phyloP scores from a whole-genome alignment of 768 basidiomycete genomes.

The Lactifluus echinatus region DNA sequence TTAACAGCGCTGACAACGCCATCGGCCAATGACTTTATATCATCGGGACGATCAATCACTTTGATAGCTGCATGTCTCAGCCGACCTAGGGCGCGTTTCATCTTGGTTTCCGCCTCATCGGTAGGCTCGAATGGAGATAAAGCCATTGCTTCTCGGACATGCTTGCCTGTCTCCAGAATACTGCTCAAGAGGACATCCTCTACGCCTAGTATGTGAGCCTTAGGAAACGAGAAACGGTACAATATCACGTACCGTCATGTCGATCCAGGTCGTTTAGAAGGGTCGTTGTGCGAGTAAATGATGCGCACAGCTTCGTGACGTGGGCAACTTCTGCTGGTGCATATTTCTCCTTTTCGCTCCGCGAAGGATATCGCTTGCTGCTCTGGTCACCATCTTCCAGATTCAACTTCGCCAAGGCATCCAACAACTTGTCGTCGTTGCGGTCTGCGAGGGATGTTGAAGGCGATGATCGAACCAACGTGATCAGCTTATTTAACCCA shows the following conservation, averaged over 20 bases:
- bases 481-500: conserved; percentile 8
- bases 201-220: neutral
- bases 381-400: neutral
- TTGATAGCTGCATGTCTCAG: conserved; percentile 44
- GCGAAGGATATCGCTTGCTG: neutral
- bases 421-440: conserved; percentile 9
- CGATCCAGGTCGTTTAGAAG: conserved; percentile 4
- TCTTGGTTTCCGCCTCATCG: conserved; percentile 41
- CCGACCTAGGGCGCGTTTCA: conserved; percentile 53
- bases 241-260: conserved; percentile 6
- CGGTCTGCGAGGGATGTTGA: neutral
- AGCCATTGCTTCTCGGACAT: neutral
- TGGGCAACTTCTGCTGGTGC: conserved; percentile 1
- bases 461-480: conserved; percentile 6
- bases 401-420: conserved; percentile 9
- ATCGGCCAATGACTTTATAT: neutral
- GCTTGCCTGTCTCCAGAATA: conserved; percentile 9
- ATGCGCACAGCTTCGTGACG: conserved; percentile 16
- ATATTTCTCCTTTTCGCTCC: neutral
- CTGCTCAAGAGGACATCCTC: conserved; percentile 1
- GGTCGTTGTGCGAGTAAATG: conserved; percentile 14
- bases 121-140: conserved; percentile 18
- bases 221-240: neutral
- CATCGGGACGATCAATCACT: conserved; percentile 32
- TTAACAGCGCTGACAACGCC: conserved; percentile 11